Conservation (phyloP, 306 rosid species). For the Castanea mollissima region DNA sequence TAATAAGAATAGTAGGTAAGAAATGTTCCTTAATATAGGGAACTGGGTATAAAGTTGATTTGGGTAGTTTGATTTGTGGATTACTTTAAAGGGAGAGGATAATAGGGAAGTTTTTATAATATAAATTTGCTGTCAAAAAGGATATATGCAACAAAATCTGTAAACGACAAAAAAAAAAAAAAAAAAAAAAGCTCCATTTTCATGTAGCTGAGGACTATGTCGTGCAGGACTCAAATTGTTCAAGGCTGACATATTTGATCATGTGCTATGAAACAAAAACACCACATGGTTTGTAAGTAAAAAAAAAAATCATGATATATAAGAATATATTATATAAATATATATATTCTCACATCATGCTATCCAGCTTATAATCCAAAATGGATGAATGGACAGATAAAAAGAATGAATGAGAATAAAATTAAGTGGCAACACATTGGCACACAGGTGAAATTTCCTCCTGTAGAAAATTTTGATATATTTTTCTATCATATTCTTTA, state of each 20-base stretch:
- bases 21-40: background rate
- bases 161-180: constrained; percentile 15
- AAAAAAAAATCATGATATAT: constrained; percentile 17
- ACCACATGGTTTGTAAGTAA: constrained; percentile 33
- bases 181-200: background rate
- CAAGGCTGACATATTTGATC: constrained; percentile 28
- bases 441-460: background rate
- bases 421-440: no score
- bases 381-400: constrained; percentile 18
- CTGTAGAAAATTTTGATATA: background rate
- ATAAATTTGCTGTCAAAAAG: background rate
- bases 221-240: constrained; percentile 64
- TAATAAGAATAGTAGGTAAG: background rate
- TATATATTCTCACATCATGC: constrained; percentile 42
- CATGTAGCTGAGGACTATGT: constrained; percentile 33
- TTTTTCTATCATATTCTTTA: background rate
- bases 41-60: background rate
- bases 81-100: background rate
- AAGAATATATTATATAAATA: constrained; percentile 5
- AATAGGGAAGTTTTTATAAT: background rate
- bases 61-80: background rate
- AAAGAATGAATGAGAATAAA: background rate
- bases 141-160: background rate
- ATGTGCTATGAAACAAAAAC: constrained; percentile 37
- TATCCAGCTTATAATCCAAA: constrained; percentile 43